phyloP scores from a whole-genome alignment of 495 filamentous ascomycete species.

The Neurospora intermedia region DNA sequence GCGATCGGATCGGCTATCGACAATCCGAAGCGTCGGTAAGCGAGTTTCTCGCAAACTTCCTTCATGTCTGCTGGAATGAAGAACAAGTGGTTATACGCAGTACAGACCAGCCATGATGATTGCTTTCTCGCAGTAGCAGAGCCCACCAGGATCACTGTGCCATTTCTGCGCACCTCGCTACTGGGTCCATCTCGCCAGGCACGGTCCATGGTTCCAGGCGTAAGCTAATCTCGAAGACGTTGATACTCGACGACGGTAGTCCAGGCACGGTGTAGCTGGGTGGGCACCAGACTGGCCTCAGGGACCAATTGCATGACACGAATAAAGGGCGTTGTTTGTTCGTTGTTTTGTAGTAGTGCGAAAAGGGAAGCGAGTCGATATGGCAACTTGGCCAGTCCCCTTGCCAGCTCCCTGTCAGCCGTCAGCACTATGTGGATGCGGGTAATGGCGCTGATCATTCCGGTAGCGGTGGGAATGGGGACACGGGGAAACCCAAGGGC shows the following conservation, averaged over 20 bases:
- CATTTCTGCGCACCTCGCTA: background rate
- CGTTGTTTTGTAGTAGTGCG: background rate
- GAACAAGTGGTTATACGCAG: background rate
- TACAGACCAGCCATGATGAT: background rate
- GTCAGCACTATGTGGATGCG: background rate
- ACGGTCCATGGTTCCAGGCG: background rate
- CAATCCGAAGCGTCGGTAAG: background rate
- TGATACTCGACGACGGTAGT: background rate
- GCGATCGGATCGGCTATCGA: background rate
- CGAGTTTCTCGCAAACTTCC: background rate
- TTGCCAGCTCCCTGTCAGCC: background rate
- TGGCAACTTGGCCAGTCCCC: conserved; percentile 6
- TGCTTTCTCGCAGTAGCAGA: background rate
- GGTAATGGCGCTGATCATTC: background rate
- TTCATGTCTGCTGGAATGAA: background rate
- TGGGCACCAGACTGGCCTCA: background rate
- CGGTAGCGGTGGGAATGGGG: background rate
- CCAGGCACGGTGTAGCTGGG: background rate
- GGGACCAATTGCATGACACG: background rate
- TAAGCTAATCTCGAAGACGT: background rate
- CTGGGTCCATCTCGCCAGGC: background rate
- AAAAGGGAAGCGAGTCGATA: background rate
- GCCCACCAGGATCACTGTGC: background rate
- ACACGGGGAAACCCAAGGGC: background rate
- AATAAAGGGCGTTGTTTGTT: background rate